phyloP scores from a whole-genome alignment of 805 yeast genomes.

The Sungouiozyma intestinalis region DNA sequence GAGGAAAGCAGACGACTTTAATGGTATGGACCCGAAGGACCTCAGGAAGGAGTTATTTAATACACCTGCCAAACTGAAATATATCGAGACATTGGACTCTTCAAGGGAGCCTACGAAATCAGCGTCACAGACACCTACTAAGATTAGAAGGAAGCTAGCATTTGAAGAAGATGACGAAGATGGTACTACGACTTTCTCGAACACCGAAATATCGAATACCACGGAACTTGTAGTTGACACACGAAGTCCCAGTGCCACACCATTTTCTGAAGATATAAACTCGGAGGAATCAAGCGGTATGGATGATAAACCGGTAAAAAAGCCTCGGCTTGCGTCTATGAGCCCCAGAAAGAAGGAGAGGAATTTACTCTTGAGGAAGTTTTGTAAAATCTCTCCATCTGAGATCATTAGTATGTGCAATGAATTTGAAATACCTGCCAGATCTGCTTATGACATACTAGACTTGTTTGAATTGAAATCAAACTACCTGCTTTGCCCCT shows the following conservation, averaged over 20 bases:
- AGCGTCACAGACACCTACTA: conserved; percentile 1
- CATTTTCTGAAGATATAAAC: no score
- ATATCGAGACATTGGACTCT: not conserved
- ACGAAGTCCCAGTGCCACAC: no score
- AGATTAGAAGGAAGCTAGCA: conserved; percentile 24
- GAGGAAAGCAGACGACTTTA: conserved; percentile 17
- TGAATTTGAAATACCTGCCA: conserved; percentile 50
- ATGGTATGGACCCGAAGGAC: conserved; percentile 21
- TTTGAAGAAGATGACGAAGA: conserved; percentile 24
- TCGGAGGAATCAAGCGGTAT: not conserved
- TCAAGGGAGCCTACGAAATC: conserved; percentile 1
- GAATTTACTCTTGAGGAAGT: conserved; percentile 21
- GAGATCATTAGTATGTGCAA: conserved; percentile 45
- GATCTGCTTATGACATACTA: conserved; percentile 39
- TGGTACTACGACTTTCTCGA: not conserved
- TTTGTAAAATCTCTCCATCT: conserved; percentile 30
- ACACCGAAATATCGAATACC: no score
- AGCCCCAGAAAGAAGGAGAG: conserved; percentile 1
- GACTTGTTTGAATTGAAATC: conserved; percentile 41
- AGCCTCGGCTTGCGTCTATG: not conserved
- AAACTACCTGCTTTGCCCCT: conserved; percentile 47
- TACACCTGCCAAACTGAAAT: conserved; percentile 2
- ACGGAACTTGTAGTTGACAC: no score
- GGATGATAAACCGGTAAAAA: not conserved
- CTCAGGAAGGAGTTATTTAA: conserved; percentile 20